Percentiles rank a stretch among this genome's conserved stretches.
phyloP scores from a whole-genome alignment of 441 rosid species.

The Syzygium malaccense region DNA sequence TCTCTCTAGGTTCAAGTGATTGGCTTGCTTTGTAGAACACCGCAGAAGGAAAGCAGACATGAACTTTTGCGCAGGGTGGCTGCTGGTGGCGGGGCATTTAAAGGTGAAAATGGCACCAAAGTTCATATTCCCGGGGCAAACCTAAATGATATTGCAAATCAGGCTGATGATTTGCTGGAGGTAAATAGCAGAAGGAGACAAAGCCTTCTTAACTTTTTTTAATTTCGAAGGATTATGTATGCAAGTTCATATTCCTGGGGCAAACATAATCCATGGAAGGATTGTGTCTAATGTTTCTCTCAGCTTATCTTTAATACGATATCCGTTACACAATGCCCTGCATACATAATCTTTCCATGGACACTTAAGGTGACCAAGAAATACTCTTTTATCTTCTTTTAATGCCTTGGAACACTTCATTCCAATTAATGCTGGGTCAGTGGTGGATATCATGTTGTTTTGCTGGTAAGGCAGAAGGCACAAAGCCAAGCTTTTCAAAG shows the following conservation, averaged over 20 bases:
- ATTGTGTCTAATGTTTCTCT: background rate
- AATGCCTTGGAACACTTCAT: background rate
- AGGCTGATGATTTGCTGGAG: constrained; percentile 97
- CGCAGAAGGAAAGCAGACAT: constrained; percentile 80
- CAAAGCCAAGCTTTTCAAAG: background rate
- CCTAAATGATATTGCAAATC: constrained; percentile 85
- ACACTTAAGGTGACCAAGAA: background rate
- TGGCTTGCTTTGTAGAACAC: constrained; percentile 95
- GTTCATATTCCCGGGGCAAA: constrained; percentile 90
- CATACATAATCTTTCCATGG: background rate
- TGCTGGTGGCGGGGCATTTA: constrained; percentile 89
- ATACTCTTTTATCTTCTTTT: background rate
- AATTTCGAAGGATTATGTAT: background rate
- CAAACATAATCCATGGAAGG: too few relatives aligned
- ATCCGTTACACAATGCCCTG: background rate
- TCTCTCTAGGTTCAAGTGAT: constrained; percentile 74
- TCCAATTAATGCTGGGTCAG: background rate
- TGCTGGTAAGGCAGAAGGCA: background rate
- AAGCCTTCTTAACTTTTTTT: background rate
- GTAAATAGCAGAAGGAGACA: constrained; percentile 22
- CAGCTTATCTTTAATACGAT: background rate
- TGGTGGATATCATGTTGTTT: background rate
- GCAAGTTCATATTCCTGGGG: too few relatives aligned
- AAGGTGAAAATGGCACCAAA: constrained; percentile 60
- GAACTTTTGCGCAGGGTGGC: constrained; percentile 92